A percentile compares a stretch with the other conserved stretches of the same genome.
Conservation (phyloP, 805 yeast genomes). For the Lipomyces orientalis region DNA sequence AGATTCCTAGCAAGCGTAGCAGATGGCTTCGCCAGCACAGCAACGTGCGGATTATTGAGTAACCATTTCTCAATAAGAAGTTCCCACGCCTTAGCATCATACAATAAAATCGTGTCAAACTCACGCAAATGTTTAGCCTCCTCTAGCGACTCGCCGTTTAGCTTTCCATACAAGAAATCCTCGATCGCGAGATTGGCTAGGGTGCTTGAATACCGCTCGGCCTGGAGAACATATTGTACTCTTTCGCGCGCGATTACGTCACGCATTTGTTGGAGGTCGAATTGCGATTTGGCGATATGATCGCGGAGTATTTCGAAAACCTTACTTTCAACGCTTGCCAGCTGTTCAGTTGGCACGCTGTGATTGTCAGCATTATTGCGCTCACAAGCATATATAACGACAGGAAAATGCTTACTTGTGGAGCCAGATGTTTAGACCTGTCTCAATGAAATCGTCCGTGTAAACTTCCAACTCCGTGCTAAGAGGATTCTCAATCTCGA, state of each 20-base stretch:
- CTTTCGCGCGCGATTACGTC: slow-evolving; percentile 71
- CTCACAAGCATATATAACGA: neutral
- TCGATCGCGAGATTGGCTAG: slow-evolving; percentile 71
- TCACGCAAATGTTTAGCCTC: slow-evolving; percentile 60
- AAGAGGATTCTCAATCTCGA: slow-evolving; percentile 81
- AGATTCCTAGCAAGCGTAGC: slow-evolving; percentile 57
- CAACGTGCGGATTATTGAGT: slow-evolving; percentile 64
- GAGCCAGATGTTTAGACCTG: slow-evolving; percentile 57
- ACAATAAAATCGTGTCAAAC: slow-evolving; percentile 60
- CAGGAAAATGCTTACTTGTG: slow-evolving; percentile 12
- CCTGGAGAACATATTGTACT: slow-evolving; percentile 54
- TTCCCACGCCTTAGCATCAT: slow-evolving; percentile 76
- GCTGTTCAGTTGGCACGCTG: slow-evolving; percentile 76
- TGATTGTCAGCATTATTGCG: slow-evolving; percentile 47
- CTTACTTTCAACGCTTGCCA: slow-evolving; percentile 59
- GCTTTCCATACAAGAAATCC: slow-evolving; percentile 80
- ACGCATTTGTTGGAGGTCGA: slow-evolving; percentile 69
- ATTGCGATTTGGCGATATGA: slow-evolving; percentile 55
- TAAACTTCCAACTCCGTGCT: slow-evolving; percentile 73
- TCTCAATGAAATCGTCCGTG: slow-evolving; percentile 73
- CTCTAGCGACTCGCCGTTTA: slow-evolving; percentile 62
- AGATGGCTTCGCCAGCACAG: slow-evolving; percentile 78
- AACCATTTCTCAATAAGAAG: slow-evolving; percentile 58
- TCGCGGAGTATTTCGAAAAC: slow-evolving; percentile 58
- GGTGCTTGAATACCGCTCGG: slow-evolving; percentile 40